Base-by-base conservation (phyloP, 176 grass and related monocot genomes). In the Aegilops speltoides region DNA sequence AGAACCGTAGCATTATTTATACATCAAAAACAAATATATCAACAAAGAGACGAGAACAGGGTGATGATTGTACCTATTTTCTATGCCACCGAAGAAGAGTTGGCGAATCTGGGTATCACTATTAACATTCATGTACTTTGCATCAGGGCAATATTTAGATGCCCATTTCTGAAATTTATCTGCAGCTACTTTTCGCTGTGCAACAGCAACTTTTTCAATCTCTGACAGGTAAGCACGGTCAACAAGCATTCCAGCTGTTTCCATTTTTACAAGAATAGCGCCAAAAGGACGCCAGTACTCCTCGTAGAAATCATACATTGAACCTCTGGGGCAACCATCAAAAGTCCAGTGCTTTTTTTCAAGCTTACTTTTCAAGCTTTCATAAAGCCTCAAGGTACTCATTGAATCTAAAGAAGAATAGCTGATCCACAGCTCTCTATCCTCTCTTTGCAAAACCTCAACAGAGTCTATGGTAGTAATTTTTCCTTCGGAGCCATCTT, bases 341-440 rank as follows among this genome's bases (percentile, higher is more conserved):
- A 89, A 81, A 76, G 69, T 79, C 97, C 97, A 98, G 17, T 43
- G 16, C 72, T 90, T 89, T 8, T 62, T 76, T 82, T 88, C 73
- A 77, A 98, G 91, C 77, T 96, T 95, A 45, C 69, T 83, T 87
- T 91, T 95, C 77, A 98, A 89, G 85, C 89, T 92, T 80, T 98
- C 85, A 68, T 91, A 98, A 91, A 98, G 93, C 64, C 68, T 86
- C 70, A 90, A 87, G 36, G 94, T 96, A 74, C 84, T 94, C 79
- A 96, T 93, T 57, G 97, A 92, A 96, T 98, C 97, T 79, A 98
- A 86, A 41, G 97, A 91, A 84, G 90, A 92, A 86, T 98, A 98
- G 64, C 92, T 90, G 61, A 98, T 96, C 91, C 88, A 98, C 34
- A 84, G 32, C 83, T 85, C 70, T 73, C 87, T 91, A 25, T 98